Percentiles rank a stretch among this genome's conserved stretches.
Conservation (phyloP, 176 grass and related monocot genomes). For the Musa schizocarpa region DNA sequence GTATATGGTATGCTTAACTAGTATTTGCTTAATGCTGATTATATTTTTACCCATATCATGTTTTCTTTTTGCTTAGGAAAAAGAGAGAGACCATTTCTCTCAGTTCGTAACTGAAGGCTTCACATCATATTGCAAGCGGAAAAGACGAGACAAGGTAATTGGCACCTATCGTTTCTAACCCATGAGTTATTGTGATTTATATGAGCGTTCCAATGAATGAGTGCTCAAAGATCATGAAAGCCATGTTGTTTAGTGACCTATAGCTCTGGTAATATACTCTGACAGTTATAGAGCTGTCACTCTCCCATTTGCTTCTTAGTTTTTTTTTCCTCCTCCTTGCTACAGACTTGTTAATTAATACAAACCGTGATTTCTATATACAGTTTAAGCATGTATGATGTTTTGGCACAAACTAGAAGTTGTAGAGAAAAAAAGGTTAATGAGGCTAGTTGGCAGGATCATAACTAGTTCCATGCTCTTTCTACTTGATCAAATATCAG, state of each 20-base stretch:
- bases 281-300: too few relatives aligned
- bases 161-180: neutral
- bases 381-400: neutral
- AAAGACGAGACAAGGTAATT: slow-evolving; percentile 95
- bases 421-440: neutral
- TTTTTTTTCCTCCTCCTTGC: too few relatives aligned
- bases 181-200: neutral
- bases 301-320: too few relatives aligned
- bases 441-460: neutral
- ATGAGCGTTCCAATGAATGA: too few relatives aligned
- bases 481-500: too few relatives aligned
- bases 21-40: neutral
- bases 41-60: neutral
- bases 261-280: too few relatives aligned
- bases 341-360: too few relatives aligned
- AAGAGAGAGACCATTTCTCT: slow-evolving; percentile 93
- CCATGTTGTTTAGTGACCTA: too few relatives aligned
- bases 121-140: slow-evolving; percentile 90
- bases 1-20: too few relatives aligned
- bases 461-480: neutral
- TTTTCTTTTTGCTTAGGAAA: slow-evolving; percentile 50
- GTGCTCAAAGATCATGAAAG: too few relatives aligned
- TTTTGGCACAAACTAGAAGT: neutral
- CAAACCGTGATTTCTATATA: too few relatives aligned
- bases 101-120: slow-evolving; percentile 95